A percentile compares a stretch with the other conserved stretches of the same genome.
Conservation (phyloP, 768 basidiomycete genomes). For the Lactifluus hygrophoroides region DNA sequence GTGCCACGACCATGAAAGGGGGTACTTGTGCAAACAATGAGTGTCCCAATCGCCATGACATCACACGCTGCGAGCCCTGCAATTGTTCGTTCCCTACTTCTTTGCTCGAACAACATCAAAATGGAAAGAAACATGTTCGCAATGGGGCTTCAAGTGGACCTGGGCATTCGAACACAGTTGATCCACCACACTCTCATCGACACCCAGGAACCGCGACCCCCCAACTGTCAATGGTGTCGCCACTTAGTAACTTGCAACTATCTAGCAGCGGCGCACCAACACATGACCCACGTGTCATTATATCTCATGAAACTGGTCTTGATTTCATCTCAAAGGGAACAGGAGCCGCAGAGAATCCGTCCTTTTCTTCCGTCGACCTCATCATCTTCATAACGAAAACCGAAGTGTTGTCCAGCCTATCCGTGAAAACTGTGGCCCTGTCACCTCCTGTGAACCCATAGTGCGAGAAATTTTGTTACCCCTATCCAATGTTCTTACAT, state of each 20-base stretch:
- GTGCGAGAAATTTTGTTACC: not conserved
- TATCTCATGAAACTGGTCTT: conserved; percentile 7
- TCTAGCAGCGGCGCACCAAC: not conserved
- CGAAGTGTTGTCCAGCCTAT: not conserved
- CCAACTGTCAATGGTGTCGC: not conserved
- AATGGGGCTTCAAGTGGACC: not conserved
- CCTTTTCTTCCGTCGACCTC: not conserved
- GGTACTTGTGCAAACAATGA: conserved; percentile 14
- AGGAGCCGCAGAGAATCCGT: not conserved
- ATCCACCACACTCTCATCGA: not conserved
- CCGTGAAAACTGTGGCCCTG: not conserved
- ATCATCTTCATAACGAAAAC: not conserved
- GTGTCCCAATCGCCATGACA: conserved; percentile 21
- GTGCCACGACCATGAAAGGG: conserved; percentile 1
- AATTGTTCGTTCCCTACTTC: conserved; percentile 1
- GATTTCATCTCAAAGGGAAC: not conserved
- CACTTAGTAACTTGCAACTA: not conserved
- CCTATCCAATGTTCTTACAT: not conserved
- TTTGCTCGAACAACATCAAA: not conserved
- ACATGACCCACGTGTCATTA: not conserved
- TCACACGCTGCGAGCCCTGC: conserved; percentile 23
- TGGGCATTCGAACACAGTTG: not conserved
- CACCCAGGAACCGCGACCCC: not conserved
- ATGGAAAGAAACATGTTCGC: not conserved
- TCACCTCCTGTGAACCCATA: not conserved